These are phyloP conservation scores for Talaromyces piceae DNA, from an alignment of 2,329 filamentous ascomycete species.

Conservation along the genomic window DNA sequence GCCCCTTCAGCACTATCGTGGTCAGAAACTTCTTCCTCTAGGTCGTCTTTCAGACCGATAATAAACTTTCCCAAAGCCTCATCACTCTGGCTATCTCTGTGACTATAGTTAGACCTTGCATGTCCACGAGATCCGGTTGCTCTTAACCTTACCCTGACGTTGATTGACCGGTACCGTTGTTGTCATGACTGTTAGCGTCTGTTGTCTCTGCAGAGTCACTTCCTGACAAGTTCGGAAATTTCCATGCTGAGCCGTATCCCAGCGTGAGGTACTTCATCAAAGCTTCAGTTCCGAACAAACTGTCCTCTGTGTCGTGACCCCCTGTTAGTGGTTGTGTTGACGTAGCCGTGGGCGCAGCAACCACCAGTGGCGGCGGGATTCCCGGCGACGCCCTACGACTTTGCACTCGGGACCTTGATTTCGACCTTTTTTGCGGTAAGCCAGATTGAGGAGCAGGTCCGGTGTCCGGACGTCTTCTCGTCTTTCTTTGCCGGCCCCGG, in stretches of 20 bases:
- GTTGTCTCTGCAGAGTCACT: constrained; percentile 19
- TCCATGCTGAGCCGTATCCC: constrained; percentile 44
- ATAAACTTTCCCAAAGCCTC: constrained; percentile 30
- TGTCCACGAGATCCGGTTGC: neutral
- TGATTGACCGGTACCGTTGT: neutral
- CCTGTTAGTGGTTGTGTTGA: constrained; percentile 15
- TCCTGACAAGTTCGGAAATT: constrained; percentile 27
- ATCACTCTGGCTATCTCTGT: constrained; percentile 6
- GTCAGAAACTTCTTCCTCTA: constrained; percentile 31
- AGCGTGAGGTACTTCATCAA: constrained; percentile 45
- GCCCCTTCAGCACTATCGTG: constrained; percentile 23
- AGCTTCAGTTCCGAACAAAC: constrained; percentile 35
- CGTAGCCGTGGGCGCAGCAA: constrained; percentile 14
- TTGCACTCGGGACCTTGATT: constrained; percentile 13
- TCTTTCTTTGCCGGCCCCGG: constrained; percentile 34
- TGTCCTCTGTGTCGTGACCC: constrained; percentile 18
- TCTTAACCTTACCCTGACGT: neutral
- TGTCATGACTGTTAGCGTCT: constrained; percentile 19
- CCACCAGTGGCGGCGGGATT: constrained; percentile 39
- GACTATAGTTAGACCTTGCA: neutral
- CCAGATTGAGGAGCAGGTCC: neutral
- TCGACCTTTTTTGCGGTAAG: constrained; percentile 7
- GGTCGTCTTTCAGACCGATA: constrained; percentile 37
- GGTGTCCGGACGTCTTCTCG: constrained; percentile 14
- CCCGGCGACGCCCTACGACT: constrained; percentile 28